Base-by-base conservation (phyloP, 2,329 filamentous ascomycete species). In the Hymenoscyphus salicellus region DNA sequence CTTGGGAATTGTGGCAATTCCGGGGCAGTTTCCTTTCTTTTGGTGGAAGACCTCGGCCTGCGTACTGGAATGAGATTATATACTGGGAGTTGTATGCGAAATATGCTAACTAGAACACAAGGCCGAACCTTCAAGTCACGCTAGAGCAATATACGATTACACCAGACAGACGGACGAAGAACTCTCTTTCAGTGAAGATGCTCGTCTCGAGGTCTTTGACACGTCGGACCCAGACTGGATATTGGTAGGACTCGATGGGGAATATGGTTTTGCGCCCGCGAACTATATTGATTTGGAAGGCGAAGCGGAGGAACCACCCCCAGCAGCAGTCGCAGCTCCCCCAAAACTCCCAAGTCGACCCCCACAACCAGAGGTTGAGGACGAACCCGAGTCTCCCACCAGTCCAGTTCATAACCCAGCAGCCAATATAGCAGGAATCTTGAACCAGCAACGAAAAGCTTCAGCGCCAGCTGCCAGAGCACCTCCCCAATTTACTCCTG, bases 101-200 rank as follows among this genome's bases (percentile, higher is more conserved):
- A 55, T 30, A 63, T 72, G 59, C 74, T 52, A 62, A 38, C 57
- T 20, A 57, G 11, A 62, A 30, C 30, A 36, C 64, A 71, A 92
- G 88, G 89, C 89, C 65, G 80, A 84, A 72, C 85, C 90, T 28
- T 78, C 86, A 67, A 81, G 86, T 67, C 84, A 89, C 70, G 95
- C 94, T 59, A 93, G 90, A 77, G 92, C 95, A n/a, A 85, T 98
- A n/a, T 99, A 94, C 81, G 95, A 99, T 77, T 99, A 99, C 77
- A 91, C 91, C 60, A 87, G 94, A 72, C 95, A 99, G 80, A 99
- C 95, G 28, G 95, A 99, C 75, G 95, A 99, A 78, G 95, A 99
- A 79, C 83, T 99, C 10, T 98, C 94, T 28, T 98, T 99, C 76
- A 86, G 91, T 58, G 95, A 99, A 80, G 93, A 97, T 75, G 88